Evolutionary conservation across 345 rosid genomes (phyloP).

Genomic region (Eucalyptus lansdowneana): DNA sequence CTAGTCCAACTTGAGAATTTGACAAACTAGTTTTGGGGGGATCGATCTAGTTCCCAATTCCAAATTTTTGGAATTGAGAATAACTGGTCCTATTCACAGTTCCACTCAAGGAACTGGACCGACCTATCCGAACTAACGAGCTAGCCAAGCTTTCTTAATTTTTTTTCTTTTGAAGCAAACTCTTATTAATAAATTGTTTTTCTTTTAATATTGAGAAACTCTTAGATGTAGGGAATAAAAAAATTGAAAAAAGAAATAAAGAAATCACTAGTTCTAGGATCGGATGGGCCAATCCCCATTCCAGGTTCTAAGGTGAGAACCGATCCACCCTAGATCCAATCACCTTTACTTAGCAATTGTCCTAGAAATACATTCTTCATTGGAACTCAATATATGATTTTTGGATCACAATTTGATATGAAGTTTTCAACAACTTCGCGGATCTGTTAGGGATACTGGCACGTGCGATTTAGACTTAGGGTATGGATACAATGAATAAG

Average conservation of each 20-base stretch:
- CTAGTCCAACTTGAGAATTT: too few relatives aligned
- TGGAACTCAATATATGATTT: background rate
- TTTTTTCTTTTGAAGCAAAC: background rate
- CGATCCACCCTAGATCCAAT: background rate
- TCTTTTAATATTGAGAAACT: background rate
- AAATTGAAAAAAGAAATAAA: background rate
- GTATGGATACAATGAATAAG: background rate
- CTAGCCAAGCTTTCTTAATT: background rate
- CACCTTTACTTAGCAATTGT: background rate
- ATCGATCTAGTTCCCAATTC: background rate
- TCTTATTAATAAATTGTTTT: background rate
- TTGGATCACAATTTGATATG: background rate
- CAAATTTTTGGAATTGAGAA: too few relatives aligned
- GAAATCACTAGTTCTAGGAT: background rate
- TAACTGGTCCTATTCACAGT: too few relatives aligned
- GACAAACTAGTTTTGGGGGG: background rate
- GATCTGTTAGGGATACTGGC: background rate
- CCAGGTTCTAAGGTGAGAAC: background rate
- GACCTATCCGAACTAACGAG: accelerated
- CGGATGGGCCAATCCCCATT: background rate
- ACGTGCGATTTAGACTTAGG: background rate
- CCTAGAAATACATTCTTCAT: background rate
- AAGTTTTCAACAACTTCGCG: background rate
- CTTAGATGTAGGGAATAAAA: background rate
- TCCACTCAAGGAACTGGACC: background rate